A percentile compares a stretch with the other conserved stretches of the same genome.
These are phyloP conservation scores for Gracilariopsis chorda DNA, from an alignment of 23 red algal genomes.

Conservation along the genomic window DNA sequence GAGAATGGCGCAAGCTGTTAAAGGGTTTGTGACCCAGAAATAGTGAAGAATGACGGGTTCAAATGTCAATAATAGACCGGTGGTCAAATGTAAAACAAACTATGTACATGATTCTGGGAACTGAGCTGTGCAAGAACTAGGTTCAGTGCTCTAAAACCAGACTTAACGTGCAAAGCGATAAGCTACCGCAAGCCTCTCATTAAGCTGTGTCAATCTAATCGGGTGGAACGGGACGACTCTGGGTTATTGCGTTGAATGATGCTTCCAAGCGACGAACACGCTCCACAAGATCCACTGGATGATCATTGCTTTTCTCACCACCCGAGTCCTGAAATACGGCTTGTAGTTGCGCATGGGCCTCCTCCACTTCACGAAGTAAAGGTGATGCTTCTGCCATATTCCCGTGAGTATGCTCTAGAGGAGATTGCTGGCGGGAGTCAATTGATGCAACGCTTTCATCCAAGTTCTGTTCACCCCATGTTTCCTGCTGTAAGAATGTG, in stretches of 20 bases:
- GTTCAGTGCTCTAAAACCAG: too few relatives aligned
- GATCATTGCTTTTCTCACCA: not conserved
- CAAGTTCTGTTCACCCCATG: not conserved
- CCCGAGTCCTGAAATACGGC: slow-evolving; percentile 51
- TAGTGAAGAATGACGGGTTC: too few relatives aligned
- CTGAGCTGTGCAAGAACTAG: too few relatives aligned
- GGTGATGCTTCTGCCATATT: slow-evolving; percentile 37
- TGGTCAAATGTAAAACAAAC: too few relatives aligned
- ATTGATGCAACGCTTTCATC: not conserved
- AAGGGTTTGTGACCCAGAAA: too few relatives aligned
- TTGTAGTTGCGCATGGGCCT: slow-evolving; percentile 50
- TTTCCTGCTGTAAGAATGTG: not conserved
- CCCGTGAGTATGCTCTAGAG: not conserved
- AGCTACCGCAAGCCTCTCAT: too few relatives aligned
- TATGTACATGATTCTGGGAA: too few relatives aligned
- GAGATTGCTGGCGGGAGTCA: not conserved
- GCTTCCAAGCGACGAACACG: slow-evolving; percentile 54
- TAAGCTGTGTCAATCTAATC: not conserved
- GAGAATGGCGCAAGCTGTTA: slow-evolving; percentile 47
- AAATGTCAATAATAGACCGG: too few relatives aligned
- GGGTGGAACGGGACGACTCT: not conserved
- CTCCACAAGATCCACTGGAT: slow-evolving; percentile 11
- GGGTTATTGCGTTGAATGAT: slow-evolving; percentile 32
- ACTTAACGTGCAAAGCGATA: too few relatives aligned
- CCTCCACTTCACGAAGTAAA: slow-evolving; percentile 56